Conservation (phyloP, 2,329 filamentous ascomycete genomes). For the Xylaria sp. region DNA sequence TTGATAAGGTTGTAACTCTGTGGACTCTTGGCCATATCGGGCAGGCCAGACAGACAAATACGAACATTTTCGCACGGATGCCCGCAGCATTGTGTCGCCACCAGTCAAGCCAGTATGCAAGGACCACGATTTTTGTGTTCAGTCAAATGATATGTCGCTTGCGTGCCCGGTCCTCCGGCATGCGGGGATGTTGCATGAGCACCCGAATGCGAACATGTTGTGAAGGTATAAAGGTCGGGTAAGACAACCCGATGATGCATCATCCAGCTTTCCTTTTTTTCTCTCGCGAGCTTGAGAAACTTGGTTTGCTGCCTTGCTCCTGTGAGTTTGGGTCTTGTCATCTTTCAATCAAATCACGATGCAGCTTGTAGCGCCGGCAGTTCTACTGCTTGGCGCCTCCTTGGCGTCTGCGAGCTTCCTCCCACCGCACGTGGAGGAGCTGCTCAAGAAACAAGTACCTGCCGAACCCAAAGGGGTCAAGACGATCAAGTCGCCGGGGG, state of each 20-base stretch:
- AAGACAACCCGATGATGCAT: background rate
- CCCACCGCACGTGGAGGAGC: slow-evolving; percentile 41
- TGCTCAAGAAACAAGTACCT: slow-evolving; percentile 50
- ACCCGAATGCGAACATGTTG: slow-evolving; percentile 18
- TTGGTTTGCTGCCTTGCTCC: background rate
- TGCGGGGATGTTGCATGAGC: slow-evolving; percentile 9
- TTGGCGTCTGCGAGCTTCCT: slow-evolving; percentile 38
- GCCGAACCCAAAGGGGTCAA: slow-evolving; percentile 56
- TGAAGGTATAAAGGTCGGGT: slow-evolving; percentile 12
- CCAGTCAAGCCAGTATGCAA: background rate
- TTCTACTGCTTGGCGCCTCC: slow-evolving; percentile 36
- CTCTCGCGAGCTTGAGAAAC: slow-evolving; percentile 7
- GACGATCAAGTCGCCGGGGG: slow-evolving; percentile 56
- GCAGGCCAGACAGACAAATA: slow-evolving; percentile 17
- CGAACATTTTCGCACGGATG: slow-evolving; percentile 4
- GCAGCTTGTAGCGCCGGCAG: slow-evolving; percentile 33
- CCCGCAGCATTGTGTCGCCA: background rate
- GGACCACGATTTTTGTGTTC: background rate
- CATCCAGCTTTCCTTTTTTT: background rate
- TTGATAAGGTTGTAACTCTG: slow-evolving; percentile 20
- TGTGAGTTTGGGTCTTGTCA: background rate
- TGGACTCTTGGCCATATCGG: slow-evolving; percentile 21
- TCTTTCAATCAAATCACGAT: slow-evolving; percentile 12
- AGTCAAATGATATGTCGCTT: background rate
- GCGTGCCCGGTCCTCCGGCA: background rate